A percentile compares a stretch with the other conserved stretches of the same genome.
Evolutionary conservation across 2,329 filamentous ascomycete genomes (phyloP).

Genomic region (Trichoderma sp.): DNA sequence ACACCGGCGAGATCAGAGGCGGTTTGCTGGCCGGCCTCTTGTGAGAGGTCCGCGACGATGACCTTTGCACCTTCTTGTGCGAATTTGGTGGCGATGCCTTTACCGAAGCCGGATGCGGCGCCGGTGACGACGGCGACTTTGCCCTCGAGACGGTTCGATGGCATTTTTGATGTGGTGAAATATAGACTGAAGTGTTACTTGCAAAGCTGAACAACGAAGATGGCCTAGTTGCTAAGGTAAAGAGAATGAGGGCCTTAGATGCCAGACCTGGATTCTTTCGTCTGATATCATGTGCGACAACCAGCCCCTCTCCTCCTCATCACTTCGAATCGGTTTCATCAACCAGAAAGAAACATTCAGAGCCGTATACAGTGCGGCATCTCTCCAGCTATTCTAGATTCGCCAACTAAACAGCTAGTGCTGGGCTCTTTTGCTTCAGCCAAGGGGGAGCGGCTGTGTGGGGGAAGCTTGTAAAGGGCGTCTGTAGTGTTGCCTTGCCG

Average conservation of each 20-base stretch:
- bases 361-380: constrained; percentile 10
- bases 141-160: constrained; percentile 39
- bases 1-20: constrained; percentile 49
- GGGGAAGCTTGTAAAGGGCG: constrained; percentile 1
- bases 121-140: constrained; percentile 53
- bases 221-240: too few relatives aligned
- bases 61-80: constrained; percentile 62
- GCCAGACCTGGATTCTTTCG: neutral
- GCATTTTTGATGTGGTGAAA: neutral
- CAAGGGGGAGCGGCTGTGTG: constrained; percentile 1
- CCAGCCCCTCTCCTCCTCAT: constrained; percentile 4
- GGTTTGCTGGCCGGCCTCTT: constrained; percentile 52
- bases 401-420: neutral
- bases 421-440: neutral
- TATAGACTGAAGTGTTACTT: neutral
- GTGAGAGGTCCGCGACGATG: constrained; percentile 63
- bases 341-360: neutral
- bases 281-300: constrained; percentile 9
- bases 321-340: neutral
- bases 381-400: constrained; percentile 13
- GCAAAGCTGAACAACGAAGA: neutral
- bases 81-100: constrained; percentile 62
- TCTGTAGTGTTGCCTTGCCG: neutral
- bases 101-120: constrained; percentile 65
- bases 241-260: neutral